These are phyloP conservation scores for Psilocybe tampanensis DNA, from an alignment of 768 basidiomycete genomes.

Conservation along the genomic window DNA sequence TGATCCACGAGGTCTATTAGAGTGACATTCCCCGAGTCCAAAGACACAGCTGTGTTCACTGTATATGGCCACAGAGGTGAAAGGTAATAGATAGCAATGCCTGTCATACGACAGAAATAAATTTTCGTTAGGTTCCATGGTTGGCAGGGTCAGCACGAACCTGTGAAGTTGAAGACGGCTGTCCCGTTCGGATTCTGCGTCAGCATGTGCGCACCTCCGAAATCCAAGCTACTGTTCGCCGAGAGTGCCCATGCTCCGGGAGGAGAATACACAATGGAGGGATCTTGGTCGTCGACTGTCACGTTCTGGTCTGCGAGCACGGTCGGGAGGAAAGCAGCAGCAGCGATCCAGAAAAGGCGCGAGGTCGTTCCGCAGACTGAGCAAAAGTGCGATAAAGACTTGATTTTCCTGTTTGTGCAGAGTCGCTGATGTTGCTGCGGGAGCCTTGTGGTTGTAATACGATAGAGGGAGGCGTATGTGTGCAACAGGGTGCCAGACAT, in stretches of 20 bases:
- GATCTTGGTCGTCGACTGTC: slow-evolving; percentile 33
- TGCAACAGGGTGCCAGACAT: background rate
- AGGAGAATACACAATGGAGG: slow-evolving; percentile 33
- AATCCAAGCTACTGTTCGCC: slow-evolving; percentile 32
- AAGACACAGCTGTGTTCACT: slow-evolving; percentile 40
- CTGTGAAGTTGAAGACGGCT: slow-evolving; percentile 45
- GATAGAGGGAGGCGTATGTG: background rate
- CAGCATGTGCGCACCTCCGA: slow-evolving; percentile 33
- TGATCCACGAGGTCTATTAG: slow-evolving; percentile 44
- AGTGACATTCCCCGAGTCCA: slow-evolving; percentile 35
- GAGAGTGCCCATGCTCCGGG: slow-evolving; percentile 32
- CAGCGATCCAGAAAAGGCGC: background rate
- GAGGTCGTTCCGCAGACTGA: background rate
- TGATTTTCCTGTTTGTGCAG: background rate
- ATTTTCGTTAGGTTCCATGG: background rate
- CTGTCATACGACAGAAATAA: slow-evolving; percentile 21
- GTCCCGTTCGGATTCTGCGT: slow-evolving; percentile 35
- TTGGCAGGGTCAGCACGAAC: slow-evolving; percentile 24
- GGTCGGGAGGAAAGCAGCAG: background rate
- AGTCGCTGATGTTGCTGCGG: background rate
- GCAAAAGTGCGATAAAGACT: background rate
- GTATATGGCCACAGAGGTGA: slow-evolving; percentile 49
- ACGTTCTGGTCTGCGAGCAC: slow-evolving; percentile 27
- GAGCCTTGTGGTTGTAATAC: background rate
- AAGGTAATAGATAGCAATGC: slow-evolving; percentile 44